phyloP scores from a whole-genome alignment of 306 rosid species.

The Citrullus amarus region DNA sequence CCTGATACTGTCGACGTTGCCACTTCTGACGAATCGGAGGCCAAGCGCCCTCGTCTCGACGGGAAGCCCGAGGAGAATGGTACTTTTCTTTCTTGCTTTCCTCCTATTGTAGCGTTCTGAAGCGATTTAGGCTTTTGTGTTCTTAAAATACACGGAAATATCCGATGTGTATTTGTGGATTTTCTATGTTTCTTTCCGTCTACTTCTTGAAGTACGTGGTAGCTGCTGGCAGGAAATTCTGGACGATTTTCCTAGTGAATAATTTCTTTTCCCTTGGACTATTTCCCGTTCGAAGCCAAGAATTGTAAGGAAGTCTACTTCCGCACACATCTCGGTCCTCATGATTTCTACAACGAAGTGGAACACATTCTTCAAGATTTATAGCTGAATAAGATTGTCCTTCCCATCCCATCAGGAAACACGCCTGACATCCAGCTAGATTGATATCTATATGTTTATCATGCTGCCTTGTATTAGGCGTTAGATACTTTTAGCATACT shows the following conservation, averaged over 20 bases:
- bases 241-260: not conserved
- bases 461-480: not conserved
- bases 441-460: not conserved
- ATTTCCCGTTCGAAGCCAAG: not conserved
- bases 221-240: not conserved
- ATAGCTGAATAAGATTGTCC: too few relatives aligned
- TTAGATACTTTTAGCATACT: not conserved
- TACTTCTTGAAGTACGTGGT: not conserved
- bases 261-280: not conserved
- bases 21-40: conserved; percentile 32
- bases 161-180: not conserved
- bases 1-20: not conserved
- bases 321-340: not conserved
- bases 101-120: not conserved
- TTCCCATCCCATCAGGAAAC: not conserved
- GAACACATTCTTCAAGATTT: not conserved
- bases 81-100: conserved; percentile 8
- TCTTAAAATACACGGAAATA: not conserved
- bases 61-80: conserved; percentile 38
- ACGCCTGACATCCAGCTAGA: not conserved
- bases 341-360: not conserved
- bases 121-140: not conserved
- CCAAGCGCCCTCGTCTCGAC: conserved; percentile 65
- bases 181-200: not conserved
- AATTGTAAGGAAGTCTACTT: not conserved